These are phyloP conservation scores for Cordyceps javanica DNA, from an alignment of 2,329 filamentous ascomycete genomes.

Conservation along the genomic window DNA sequence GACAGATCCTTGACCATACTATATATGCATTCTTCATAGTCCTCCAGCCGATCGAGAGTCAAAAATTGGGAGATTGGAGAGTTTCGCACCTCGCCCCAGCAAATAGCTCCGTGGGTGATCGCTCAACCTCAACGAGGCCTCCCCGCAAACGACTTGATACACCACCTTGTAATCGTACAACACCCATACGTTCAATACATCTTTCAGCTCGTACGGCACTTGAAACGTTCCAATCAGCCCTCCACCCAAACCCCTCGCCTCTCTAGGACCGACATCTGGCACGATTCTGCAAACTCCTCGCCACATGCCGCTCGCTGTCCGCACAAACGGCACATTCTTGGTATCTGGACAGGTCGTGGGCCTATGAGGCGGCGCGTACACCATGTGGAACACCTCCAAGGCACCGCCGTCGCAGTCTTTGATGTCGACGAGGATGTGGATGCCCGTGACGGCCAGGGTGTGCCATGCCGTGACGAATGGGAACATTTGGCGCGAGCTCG, in stretches of 20 bases:
- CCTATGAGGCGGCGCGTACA: neutral
- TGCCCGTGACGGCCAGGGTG: neutral
- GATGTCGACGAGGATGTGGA: constrained; percentile 1
- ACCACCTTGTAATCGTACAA: neutral
- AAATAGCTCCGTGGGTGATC: too few relatives aligned
- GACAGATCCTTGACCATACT: too few relatives aligned
- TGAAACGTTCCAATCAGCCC: neutral
- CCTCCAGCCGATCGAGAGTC: too few relatives aligned
- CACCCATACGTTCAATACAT: constrained; percentile 4
- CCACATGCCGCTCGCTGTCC: constrained; percentile 1
- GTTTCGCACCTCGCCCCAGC: too few relatives aligned
- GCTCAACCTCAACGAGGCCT: neutral
- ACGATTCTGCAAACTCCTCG: neutral
- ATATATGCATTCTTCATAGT: too few relatives aligned
- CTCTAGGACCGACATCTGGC: neutral
- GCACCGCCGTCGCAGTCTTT: neutral
- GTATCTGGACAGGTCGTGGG: neutral
- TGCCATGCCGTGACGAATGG: neutral
- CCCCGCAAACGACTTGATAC: neutral
- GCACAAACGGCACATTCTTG: constrained; percentile 8
- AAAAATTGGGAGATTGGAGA: too few relatives aligned
- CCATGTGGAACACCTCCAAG: constrained; percentile 1
- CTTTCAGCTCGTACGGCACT: constrained; percentile 1
- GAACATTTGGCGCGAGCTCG: constrained; percentile 8
- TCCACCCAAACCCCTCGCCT: neutral